phyloP scores from a whole-genome alignment of 805 yeast species.

The Candida boleticola region DNA sequence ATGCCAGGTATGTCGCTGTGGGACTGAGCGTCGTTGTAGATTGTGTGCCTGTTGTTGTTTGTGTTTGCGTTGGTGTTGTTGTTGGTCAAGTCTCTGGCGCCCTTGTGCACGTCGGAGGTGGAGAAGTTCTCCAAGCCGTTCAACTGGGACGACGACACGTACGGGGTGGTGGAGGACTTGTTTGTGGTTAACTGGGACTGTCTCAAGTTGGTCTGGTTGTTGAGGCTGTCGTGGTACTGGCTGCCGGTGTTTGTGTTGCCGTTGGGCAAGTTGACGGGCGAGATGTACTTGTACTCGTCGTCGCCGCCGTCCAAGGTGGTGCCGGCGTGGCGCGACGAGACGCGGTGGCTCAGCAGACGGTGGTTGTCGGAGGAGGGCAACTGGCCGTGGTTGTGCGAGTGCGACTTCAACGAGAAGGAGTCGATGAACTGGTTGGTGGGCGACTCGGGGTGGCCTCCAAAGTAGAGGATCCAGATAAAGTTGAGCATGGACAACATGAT shows the following conservation, averaged over 20 bases:
- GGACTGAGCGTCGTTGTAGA: slow-evolving; percentile 19
- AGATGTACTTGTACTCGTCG: slow-evolving; percentile 22
- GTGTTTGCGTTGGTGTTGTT: slow-evolving; percentile 13
- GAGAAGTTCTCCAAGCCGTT: slow-evolving; percentile 60
- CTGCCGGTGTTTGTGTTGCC: slow-evolving; percentile 12
- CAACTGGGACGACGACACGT: slow-evolving; percentile 54
- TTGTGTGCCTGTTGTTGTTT: slow-evolving; percentile 18
- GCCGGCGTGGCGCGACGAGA: slow-evolving; percentile 3
- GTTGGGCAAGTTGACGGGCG: slow-evolving; percentile 14
- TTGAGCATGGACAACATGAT: slow-evolving; percentile 80
- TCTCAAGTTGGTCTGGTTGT: slow-evolving; percentile 24
- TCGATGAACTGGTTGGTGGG: slow-evolving; percentile 83
- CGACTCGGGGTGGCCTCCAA: slow-evolving; percentile 88
- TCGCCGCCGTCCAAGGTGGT: slow-evolving; percentile 20
- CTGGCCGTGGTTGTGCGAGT: slow-evolving; percentile 33
- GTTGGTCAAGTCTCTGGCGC: slow-evolving; percentile 26
- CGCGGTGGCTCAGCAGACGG: slow-evolving; percentile 3
- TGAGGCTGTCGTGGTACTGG: slow-evolving; percentile 17
- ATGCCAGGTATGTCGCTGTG: slow-evolving; percentile 16
- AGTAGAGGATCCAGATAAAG: slow-evolving; percentile 81
- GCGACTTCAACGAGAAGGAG: slow-evolving; percentile 65
- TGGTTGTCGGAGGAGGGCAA: slow-evolving; percentile 20
- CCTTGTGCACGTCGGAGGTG: slow-evolving; percentile 30
- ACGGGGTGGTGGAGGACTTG: slow-evolving; percentile 29
- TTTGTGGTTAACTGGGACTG: slow-evolving; percentile 33